Conservation (phyloP, 495 filamentous ascomycete species). For the Hypoxylon trugodes region DNA sequence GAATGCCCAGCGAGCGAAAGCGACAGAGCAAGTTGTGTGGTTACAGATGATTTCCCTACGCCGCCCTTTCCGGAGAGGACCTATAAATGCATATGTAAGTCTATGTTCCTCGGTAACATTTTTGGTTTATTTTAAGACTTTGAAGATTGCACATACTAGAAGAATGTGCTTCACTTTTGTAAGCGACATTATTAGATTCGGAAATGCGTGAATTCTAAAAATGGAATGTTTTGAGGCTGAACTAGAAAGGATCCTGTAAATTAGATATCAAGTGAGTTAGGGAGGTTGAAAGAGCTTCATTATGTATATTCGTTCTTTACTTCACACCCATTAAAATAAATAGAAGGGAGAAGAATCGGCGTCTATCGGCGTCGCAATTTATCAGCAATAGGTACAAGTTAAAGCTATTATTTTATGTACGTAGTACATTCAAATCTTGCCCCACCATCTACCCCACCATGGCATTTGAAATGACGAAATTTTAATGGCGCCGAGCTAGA, state of each 20-base stretch:
- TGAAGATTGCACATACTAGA: constrained; percentile 52
- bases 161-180: constrained; percentile 68
- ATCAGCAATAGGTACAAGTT: constrained; percentile 37
- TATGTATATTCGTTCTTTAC: constrained; percentile 6
- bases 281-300: constrained; percentile 34
- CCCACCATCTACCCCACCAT: constrained; percentile 26
- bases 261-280: constrained; percentile 5
- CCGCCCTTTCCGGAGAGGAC: constrained; percentile 97
- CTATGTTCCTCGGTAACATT: constrained; percentile 17
- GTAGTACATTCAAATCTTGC: constrained; percentile 23
- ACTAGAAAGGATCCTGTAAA: not conserved
- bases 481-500: not conserved
- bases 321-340: not conserved
- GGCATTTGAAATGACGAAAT: constrained; percentile 28
- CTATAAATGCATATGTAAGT: constrained; percentile 45
- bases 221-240: not conserved
- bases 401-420: not conserved
- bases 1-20: constrained; percentile 83
- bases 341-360: constrained; percentile 13
- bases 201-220: not conserved
- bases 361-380: constrained; percentile 42
- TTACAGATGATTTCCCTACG: constrained; percentile 96
- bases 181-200: constrained; percentile 59
- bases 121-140: not conserved
- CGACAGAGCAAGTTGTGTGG: constrained; percentile 91